These are phyloP conservation scores for Suillus hirtellus DNA, from an alignment of 768 basidiomycete genomes.

Conservation along the genomic window DNA sequence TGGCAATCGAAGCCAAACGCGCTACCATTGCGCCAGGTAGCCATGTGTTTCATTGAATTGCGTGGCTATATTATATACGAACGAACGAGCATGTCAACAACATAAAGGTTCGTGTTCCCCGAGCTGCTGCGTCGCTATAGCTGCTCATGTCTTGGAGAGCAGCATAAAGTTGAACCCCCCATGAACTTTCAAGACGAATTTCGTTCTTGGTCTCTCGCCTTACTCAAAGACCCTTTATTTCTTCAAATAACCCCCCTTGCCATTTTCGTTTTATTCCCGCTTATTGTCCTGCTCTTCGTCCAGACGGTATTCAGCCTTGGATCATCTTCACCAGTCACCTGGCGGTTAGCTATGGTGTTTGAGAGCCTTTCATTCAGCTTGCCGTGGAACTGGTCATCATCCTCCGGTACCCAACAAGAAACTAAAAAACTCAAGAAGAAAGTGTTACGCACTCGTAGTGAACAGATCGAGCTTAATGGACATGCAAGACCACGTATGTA, in stretches of 20 bases:
- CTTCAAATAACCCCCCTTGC: constrained; percentile 60
- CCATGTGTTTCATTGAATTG: constrained; percentile 44
- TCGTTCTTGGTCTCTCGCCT: constrained; percentile 39
- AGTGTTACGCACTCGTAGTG: constrained; percentile 50
- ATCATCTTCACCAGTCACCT: constrained; percentile 28
- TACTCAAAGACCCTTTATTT: constrained; percentile 42
- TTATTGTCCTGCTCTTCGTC: constrained; percentile 33
- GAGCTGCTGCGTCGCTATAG: constrained; percentile 15
- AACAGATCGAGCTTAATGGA: constrained; percentile 52
- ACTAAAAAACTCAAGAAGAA: constrained; percentile 52
- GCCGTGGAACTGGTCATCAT: constrained; percentile 64
- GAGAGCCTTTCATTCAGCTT: constrained; percentile 54
- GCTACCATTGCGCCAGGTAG: constrained; percentile 93
- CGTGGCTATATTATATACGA: background rate
- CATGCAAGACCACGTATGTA: constrained; percentile 32
- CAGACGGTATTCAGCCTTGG: constrained; percentile 31
- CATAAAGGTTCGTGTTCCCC: constrained; percentile 8
- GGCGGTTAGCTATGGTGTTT: constrained; percentile 51
- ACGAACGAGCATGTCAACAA: background rate
- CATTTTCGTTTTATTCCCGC: constrained; percentile 47
- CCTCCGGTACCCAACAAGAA: constrained; percentile 27
- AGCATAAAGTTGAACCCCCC: constrained; percentile 32
- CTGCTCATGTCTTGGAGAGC: constrained; percentile 30
- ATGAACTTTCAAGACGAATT: constrained; percentile 47
- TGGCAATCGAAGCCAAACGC: constrained; percentile 88